A percentile compares a stretch with the other conserved stretches of the same genome.
These are phyloP conservation scores for Fusarium sp. DNA, from an alignment of 2,329 filamentous ascomycete genomes.

Conservation along the genomic window DNA sequence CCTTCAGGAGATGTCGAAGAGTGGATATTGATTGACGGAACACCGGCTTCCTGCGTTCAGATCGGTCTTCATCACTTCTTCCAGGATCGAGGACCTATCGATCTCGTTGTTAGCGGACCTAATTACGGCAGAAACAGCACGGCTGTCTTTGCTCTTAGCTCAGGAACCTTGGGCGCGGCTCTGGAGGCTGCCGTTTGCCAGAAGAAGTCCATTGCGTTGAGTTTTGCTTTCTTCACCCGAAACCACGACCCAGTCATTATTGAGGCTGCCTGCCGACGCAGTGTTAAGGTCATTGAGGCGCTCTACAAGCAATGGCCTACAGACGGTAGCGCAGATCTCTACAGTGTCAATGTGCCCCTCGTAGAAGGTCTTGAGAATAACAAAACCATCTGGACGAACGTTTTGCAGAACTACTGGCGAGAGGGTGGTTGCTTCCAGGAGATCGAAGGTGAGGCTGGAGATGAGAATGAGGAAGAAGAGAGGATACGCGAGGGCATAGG, in stretches of 20 bases:
- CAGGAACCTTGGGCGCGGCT: conserved; percentile 83
- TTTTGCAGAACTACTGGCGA: conserved; percentile 93
- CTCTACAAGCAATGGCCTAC: conserved; percentile 81
- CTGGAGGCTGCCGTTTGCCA: conserved; percentile 83
- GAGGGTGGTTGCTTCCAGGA: conserved; percentile 90
- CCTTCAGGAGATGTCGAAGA: conserved; percentile 75
- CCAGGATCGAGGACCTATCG: conserved; percentile 77
- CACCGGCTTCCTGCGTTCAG: conserved; percentile 85
- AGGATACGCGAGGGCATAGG: conserved; percentile 78
- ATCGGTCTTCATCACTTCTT: conserved; percentile 88
- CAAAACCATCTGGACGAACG: conserved; percentile 85
- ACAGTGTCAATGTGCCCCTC: conserved; percentile 91
- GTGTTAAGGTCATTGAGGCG: conserved; percentile 83
- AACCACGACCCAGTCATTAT: conserved; percentile 90
- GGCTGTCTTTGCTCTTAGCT: conserved; percentile 82
- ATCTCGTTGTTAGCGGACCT: conserved; percentile 84
- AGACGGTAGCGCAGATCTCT: conserved; percentile 81
- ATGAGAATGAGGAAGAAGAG: conserved; percentile 80
- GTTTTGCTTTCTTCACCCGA: conserved; percentile 89
- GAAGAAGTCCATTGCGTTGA: conserved; percentile 82
- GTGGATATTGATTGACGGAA: conserved; percentile 87
- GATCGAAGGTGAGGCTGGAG: conserved; percentile 75
- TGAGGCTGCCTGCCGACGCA: conserved; percentile 80
- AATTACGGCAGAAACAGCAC: conserved; percentile 90
- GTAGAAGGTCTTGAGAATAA: conserved; percentile 79